Evolutionary conservation across 371 early-diverging fungal species (phyloP), one percentile per base, ranked within the genome.

Genomic region (Mortierella sp.): DNA sequence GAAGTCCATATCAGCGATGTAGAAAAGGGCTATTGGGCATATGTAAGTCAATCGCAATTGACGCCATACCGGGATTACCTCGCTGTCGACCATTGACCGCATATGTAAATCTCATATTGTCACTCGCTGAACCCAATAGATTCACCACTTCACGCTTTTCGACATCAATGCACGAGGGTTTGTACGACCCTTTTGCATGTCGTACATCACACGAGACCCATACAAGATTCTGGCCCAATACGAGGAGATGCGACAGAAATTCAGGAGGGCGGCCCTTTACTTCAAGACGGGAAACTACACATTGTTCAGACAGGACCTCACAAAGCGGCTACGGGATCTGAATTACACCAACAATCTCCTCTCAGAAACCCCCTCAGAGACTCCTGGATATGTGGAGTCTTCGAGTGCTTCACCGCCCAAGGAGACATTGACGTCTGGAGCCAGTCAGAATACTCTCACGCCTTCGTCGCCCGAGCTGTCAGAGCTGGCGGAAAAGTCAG

Each of bases 231-330:
- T 91, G 10, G 72, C 80, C 3, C 82, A 90, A 9, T 91, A 90
- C 67, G 90, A 90, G 37, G 88, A 88, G 2, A 80, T 90, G 34
- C 57, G 79, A 51, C 80, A 53, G 54, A 78, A 77, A 40, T 88
- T 78, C 59, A 80, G 71, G 19, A 76, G 87, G 82, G 91, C 90
- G 5, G 84, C 91, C 14, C 82, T 89, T 31, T 75, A 88, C 10
- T 88, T 92, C 88, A 92, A 92, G 73, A 89, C 88, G 40, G 92
- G 92, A 31, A 92, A 92, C 75, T 92, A 89, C 69, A 86, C 90
- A 16, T 88, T 91, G 54, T 92, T 92, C 82, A 86, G 85, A 19
- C 80, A 89, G 40, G 92, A 92, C 51, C 86, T 91, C 14, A 90
- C 91, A 50, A 87, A 83, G 55, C 80, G 90, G 43, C 77, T 92